Percentiles rank a stretch among this genome's conserved stretches.
Evolutionary conservation across 257 asterid genomes (phyloP).

Genomic region (Paulownia fortunei): DNA sequence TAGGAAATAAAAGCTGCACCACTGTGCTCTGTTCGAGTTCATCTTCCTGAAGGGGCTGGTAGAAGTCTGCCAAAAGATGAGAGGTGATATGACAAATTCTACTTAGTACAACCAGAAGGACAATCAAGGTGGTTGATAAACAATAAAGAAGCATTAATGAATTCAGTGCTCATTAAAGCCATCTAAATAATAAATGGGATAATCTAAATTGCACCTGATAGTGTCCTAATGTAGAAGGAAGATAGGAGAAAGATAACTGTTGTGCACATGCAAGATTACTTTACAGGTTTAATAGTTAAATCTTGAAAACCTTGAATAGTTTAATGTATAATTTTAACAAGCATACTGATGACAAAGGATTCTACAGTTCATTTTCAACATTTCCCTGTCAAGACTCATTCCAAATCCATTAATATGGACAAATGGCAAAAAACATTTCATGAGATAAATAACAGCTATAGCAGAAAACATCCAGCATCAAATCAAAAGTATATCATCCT

Average conservation of each 20-base stretch:
- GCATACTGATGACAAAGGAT: not conserved
- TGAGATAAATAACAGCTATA: too few species aligned
- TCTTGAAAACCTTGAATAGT: not conserved
- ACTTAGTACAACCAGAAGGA: constrained; percentile 19
- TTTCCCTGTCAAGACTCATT: not conserved
- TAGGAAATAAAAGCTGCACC: constrained; percentile 61
- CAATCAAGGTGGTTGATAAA: not conserved
- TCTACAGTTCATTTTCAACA: not conserved
- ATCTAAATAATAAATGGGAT: not conserved
- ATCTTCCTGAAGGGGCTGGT: constrained; percentile 77
- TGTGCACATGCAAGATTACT: constrained; percentile 14
- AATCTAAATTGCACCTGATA: not conserved
- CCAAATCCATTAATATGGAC: not conserved
- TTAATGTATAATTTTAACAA: too few species aligned
- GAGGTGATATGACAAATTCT: constrained; percentile 13
- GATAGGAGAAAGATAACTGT: not conserved
- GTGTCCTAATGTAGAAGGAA: not conserved
- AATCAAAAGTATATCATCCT: too few species aligned
- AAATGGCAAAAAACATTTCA: not conserved
- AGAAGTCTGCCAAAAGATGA: constrained; percentile 64
- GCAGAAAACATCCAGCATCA: not conserved
- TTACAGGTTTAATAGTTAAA: not conserved
- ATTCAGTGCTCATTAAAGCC: not conserved
- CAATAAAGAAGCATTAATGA: not conserved
- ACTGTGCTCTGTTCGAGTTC: constrained; percentile 72